A percentile compares a stretch with the other conserved stretches of the same genome.
phyloP scores from a whole-genome alignment of 2,329 filamentous ascomycete species.

The Shiraia bambusicola region DNA sequence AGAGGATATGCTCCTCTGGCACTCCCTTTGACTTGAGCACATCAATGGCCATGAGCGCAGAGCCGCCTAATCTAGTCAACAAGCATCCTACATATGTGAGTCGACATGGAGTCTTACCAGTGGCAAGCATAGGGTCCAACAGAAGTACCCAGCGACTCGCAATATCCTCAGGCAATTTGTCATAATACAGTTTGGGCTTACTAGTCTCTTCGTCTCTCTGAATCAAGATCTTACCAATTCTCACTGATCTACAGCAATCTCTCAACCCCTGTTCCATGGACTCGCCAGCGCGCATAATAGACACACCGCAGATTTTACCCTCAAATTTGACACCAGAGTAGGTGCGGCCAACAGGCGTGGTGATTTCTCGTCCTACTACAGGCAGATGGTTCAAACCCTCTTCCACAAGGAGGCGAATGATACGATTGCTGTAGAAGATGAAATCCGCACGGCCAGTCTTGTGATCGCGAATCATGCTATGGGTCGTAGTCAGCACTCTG shows the following conservation, averaged over 20 bases:
- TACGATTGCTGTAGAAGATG: constrained; percentile 98
- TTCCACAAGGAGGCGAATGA: constrained; percentile 93
- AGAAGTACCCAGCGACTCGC: constrained; percentile 88
- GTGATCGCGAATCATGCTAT: constrained; percentile 91
- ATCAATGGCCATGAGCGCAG: constrained; percentile 94
- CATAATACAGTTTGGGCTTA: constrained; percentile 91
- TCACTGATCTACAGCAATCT: constrained; percentile 95
- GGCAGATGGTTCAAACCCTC: constrained; percentile 96
- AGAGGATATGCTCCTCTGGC: constrained; percentile 91
- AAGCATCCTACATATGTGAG: constrained; percentile 4
- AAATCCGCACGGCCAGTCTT: constrained; percentile 91
- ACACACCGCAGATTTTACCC: constrained; percentile 97
- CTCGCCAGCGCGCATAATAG: constrained; percentile 97
- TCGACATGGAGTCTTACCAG: constrained; percentile 59
- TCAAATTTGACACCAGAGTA: constrained; percentile 94
- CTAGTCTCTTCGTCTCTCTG: constrained; percentile 95
- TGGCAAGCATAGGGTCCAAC: constrained; percentile 98
- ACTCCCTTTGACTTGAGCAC: constrained; percentile 88
- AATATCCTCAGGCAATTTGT: constrained; percentile 95
- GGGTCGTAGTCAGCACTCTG: constrained; percentile 5
- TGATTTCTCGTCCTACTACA: constrained; percentile 83
- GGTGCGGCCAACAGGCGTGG: constrained; percentile 82
- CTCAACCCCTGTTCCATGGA: constrained; percentile 97
- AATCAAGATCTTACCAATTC: constrained; percentile 98
- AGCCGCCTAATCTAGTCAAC: constrained; percentile 65